A percentile compares a stretch with the other conserved stretches of the same genome.
These are phyloP conservation scores for Venturia aucupariae DNA, from an alignment of 2,329 filamentous ascomycete species.

Conservation along the genomic window DNA sequence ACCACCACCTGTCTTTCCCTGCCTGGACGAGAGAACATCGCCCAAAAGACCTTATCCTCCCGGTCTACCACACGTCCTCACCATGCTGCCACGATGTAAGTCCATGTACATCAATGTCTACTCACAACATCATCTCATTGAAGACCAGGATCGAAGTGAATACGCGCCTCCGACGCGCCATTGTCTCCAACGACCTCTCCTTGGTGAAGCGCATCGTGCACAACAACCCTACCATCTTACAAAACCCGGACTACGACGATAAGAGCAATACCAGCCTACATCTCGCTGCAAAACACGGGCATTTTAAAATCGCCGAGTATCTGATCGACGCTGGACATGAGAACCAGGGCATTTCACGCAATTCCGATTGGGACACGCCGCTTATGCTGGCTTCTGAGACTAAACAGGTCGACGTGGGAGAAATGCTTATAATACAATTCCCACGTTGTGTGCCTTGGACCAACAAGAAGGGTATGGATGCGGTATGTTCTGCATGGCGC, in stretches of 20 bases:
- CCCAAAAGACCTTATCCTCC: background rate
- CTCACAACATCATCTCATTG: background rate
- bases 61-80: slow-evolving; percentile 1
- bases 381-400: slow-evolving; percentile 66
- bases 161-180: slow-evolving; percentile 71
- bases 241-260: slow-evolving; percentile 68
- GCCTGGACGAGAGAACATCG: background rate
- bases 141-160: slow-evolving; percentile 64
- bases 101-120: background rate
- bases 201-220: slow-evolving; percentile 70
- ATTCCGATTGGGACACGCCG: slow-evolving; percentile 70
- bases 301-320: slow-evolving; percentile 57
- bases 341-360: slow-evolving; percentile 60
- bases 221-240: slow-evolving; percentile 60
- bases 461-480: slow-evolving; percentile 61
- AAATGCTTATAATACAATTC: slow-evolving; percentile 57
- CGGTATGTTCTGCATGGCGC: slow-evolving; percentile 36
- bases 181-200: slow-evolving; percentile 61
- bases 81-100: slow-evolving; percentile 12
- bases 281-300: slow-evolving; percentile 65
- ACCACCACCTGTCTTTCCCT: background rate
- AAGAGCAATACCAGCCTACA: slow-evolving; percentile 80
- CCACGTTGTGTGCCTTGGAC: slow-evolving; percentile 53
- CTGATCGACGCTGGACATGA: slow-evolving; percentile 72
- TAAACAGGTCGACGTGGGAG: slow-evolving; percentile 65